Evolutionary conservation across 106 monocot species (phyloP), one percentile per base, ranked within the genome.

Genomic region (Gastrodia elata): DNA sequence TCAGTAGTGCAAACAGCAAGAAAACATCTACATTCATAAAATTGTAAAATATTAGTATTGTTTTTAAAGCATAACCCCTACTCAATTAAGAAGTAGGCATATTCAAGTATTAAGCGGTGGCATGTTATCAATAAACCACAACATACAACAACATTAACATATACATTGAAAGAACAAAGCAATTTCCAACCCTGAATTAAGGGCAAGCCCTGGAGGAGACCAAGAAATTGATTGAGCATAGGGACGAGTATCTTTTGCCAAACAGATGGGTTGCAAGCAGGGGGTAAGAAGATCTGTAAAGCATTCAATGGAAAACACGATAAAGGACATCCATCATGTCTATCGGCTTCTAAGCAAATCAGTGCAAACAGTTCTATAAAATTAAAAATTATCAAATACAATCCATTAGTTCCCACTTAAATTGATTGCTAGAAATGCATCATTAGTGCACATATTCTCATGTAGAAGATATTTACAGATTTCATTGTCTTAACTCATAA

Each of bases 181-280:
- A 52, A 74, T 24, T 20, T 49, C 43, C 22, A 81, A 97, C 96
- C 97, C 93, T 36, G 82, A 83, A 76, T 87, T 90, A 52, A 84
- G 74, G 14, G 93, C 83, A 84, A 90, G 80, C 20, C 93, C 93
- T 32, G 71, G 69, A 78, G 80, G 84, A 57, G 97, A 97, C 97
- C 97, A 97, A 58, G 97, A 86, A 70, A 97, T 90, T 0, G 97
- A 97, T n/a, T 88, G 85, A 74, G 72, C 92, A 88, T 83, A 88
- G 72, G 92, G 90, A 68, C 79, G 77, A 35, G 57, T 73, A 65
- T 90, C 82, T 72, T 83, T 88, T 72, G 90, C 76, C 34, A 97
- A 78, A 42, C 72, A 81, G 15, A 77, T 79, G 44, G 90, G 86
- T 73, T 92, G 74, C 56, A 92, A 52, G 41, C 84, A 90, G 4